Base-by-base conservation (phyloP, 768 basidiomycete genomes). In the Lanmaoa pseudosensibilis region DNA sequence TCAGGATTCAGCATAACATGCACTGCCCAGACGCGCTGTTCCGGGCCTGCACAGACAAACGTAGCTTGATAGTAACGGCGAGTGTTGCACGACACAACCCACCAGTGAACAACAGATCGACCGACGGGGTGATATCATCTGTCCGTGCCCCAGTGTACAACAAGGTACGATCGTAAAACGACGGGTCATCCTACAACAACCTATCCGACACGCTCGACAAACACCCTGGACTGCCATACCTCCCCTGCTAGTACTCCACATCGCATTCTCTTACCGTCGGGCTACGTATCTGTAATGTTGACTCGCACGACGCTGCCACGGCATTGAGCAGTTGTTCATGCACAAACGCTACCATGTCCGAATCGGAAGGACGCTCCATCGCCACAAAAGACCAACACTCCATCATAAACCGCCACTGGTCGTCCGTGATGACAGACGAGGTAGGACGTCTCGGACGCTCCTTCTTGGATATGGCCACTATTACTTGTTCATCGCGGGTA, bases 321-420 rank as follows among this genome's bases (percentile, higher is more conserved):
- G 12, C 56, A 23, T 56, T 32, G 12, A 64, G 30, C 4, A 68
- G 21, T n/a, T 65, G 58, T 12, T 60, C 55, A 5, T 54, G 55
- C 19, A 60, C 60, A 19, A 70, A 70, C 4, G n/a, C 11, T 3
- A 61, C 52, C 37, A 76, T 67, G 30, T 73, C 70, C 21, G 43
- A 47, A 33, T 63, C 62, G 21, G 62, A 61, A 9, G 78, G 78
- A 39, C 80, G 66, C 52, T 50, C 64, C 60, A 19, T 8, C 63
- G 54, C 38, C 15, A 68, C 69, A 36, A 68, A 73, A 4, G 62
- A 68, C 67, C 68, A 71, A 48, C 69, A 69, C 18, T 4, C 6
- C 36, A 51, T 55, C 55, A 71, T 62, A 27, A 69, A 67, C 0
- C 37, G 9, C 68, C 68, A 71, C n/a, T 58, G 64, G 13, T 51